These are phyloP conservation scores for Oxytropis ochrocephala DNA, from an alignment of 306 rosid genomes.

Conservation along the genomic window DNA sequence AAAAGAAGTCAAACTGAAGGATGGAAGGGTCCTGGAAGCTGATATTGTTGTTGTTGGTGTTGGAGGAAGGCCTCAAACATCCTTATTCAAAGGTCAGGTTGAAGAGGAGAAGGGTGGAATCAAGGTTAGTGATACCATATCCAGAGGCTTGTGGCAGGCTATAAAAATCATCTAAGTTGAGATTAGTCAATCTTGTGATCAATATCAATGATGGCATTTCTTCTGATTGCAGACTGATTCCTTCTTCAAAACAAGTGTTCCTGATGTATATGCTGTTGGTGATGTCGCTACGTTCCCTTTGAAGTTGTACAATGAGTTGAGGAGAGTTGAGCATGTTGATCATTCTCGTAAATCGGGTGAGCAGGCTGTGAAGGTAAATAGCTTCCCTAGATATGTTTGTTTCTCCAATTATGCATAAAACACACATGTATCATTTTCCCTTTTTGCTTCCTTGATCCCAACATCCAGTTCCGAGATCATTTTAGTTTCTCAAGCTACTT, in stretches of 20 bases:
- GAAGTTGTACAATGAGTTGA: conserved; percentile 71
- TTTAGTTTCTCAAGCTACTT: not conserved
- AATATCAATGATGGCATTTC: conserved; percentile 1
- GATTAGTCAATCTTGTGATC: conserved; percentile 6
- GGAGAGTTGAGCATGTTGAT: conserved; percentile 96
- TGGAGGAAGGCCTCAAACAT: conserved; percentile 75
- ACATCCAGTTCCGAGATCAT: not conserved
- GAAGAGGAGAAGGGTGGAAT: conserved; percentile 94
- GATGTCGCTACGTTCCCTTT: conserved; percentile 95
- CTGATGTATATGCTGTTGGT: conserved; percentile 94
- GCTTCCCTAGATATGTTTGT: not conserved
- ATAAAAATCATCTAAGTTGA: not conserved
- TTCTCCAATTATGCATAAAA: not conserved
- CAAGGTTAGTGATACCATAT: conserved; percentile 53
- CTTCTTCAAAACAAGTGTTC: conserved; percentile 71
- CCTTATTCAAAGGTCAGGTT: conserved; percentile 90
- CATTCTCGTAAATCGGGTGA: conserved; percentile 99
- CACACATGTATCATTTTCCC: not conserved
- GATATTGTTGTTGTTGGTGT: conserved; percentile 97
- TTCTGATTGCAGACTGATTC: conserved; percentile 67
- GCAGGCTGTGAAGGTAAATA: conserved; percentile 85
- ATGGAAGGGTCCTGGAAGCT: conserved; percentile 80
- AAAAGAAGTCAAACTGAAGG: conserved; percentile 87
- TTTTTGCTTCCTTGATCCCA: not conserved
- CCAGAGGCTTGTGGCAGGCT: not conserved